Base-by-base conservation (phyloP, 2,329 filamentous ascomycete species). In the Trichoderma pleuroti region DNA sequence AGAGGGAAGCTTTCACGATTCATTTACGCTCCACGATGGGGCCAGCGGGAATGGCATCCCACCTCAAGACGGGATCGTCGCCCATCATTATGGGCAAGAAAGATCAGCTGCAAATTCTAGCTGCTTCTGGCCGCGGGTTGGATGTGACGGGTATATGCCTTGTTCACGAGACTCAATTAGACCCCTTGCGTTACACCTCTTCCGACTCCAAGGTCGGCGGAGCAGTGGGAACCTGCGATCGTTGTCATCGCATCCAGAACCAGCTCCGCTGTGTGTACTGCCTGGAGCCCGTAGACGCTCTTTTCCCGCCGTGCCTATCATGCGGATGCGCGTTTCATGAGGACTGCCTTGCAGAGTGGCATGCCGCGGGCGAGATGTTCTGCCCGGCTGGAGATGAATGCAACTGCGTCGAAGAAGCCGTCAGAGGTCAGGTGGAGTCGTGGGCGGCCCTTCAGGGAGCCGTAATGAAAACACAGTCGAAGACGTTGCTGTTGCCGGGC, bases 341-440 rank as follows among this genome's bases (percentile, higher is more conserved):
- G 59, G 78, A 81, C 10, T 91, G 89, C 72, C 82, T 89, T 18
- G 83, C 83, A 3, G 86, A 88, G 75, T 90, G 88, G 87, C 86
- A 88, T 73, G 84, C 82, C 8, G 83, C 84, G 7, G 86, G 86
- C 26, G 87, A 89, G 77, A 84, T 80, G 1, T 79, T 85, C 60
- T 91, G 89, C 70, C 87, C 89, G 0, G 88, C 87, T 0, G 89
- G 88, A 1, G 89, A 91, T 75, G 89, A 91, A 76, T 91, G 89
- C 75, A 82, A 87, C 71, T 91, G 89, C 74, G 82, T 86, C 0
- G 82, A 86, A 16, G 86, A 90, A 72, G 88, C 88, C 1, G 82
- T 81, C 70, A 84, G 81, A 60, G 88, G 87, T 1, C 82, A 88
- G 52, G 85, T 90, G 10, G 89, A 90, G 77, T 88, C 86, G 24